Evolutionary conservation across 192 early-diverging fungal genomes (phyloP).

Genomic region (Mortierella alpina): DNA sequence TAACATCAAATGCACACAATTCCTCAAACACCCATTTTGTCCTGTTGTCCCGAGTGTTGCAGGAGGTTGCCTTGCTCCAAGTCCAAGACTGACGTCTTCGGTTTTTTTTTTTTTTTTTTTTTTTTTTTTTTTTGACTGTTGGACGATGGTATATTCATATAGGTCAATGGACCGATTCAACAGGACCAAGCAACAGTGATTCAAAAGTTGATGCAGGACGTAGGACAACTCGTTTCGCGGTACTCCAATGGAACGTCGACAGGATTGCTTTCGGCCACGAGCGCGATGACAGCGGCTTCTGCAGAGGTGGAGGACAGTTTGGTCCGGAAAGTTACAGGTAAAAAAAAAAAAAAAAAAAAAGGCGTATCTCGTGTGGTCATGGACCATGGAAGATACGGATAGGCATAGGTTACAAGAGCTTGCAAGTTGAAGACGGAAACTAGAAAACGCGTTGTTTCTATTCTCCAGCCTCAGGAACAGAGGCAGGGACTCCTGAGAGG

Average conservation of each 20-base stretch:
- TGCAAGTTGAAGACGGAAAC: not conserved
- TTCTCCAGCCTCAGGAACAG: no score
- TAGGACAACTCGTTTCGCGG: slow-evolving; percentile 47
- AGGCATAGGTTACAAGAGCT: no score
- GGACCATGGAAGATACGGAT: not conserved
- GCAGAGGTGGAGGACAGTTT: slow-evolving; percentile 33
- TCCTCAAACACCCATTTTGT: not conserved
- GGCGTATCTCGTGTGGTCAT: not conserved
- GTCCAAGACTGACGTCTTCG: not conserved
- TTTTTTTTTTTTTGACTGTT: not conserved
- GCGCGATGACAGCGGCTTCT: not conserved
- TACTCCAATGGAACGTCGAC: slow-evolving; percentile 11
- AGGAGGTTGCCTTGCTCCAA: not conserved
- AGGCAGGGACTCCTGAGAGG: not conserved
- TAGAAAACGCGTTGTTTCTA: not conserved
- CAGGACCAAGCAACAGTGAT: slow-evolving; percentile 43
- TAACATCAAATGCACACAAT: slow-evolving; percentile 4
- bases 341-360: not conserved
- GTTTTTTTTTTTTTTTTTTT: not conserved
- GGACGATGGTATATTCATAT: not conserved
- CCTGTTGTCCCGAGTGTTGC: not conserved
- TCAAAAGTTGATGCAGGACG: slow-evolving; percentile 53
- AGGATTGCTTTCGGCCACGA: slow-evolving; percentile 7
- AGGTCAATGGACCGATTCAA: slow-evolving; percentile 33
- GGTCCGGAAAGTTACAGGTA: slow-evolving; percentile 51